Percentiles rank a stretch among this genome's conserved stretches.
These are phyloP conservation scores for Ceratocystis variospora DNA, from an alignment of 2,329 filamentous ascomycete genomes.

Conservation along the genomic window DNA sequence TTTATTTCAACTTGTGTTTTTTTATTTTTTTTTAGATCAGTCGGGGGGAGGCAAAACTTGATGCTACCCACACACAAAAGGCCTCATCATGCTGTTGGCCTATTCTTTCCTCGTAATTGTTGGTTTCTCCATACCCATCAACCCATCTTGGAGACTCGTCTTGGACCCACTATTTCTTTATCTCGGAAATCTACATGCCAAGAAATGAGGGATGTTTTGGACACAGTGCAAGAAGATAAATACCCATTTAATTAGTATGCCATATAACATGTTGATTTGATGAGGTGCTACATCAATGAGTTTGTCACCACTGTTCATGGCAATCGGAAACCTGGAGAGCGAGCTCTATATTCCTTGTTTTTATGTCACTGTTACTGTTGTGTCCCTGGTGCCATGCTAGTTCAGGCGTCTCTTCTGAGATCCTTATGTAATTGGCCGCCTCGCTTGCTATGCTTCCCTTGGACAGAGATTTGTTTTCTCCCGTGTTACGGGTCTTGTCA, in stretches of 20 bases:
- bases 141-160: background rate
- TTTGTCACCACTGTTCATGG: background rate
- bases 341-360: background rate
- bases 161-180: background rate
- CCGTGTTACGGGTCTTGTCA: no score
- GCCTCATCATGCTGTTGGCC: background rate
- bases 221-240: background rate
- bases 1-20: background rate
- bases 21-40: background rate
- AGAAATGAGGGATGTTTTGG: background rate
- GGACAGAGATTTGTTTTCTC: background rate
- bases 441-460: background rate
- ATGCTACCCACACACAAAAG: background rate
- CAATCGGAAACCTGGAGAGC: background rate
- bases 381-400: background rate
- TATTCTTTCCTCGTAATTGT: constrained; percentile 1
- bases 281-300: background rate
- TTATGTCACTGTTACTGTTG: background rate
- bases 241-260: background rate
- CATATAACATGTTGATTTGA: background rate
- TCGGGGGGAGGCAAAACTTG: background rate
- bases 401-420: background rate
- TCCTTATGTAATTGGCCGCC: background rate
- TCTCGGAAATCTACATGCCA: constrained; percentile 1
- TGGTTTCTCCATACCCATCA: background rate